Percentiles rank a stretch among this genome's conserved stretches.
Conservation (phyloP, 164 flowering plant species). For the Magnolia changhungtana region DNA sequence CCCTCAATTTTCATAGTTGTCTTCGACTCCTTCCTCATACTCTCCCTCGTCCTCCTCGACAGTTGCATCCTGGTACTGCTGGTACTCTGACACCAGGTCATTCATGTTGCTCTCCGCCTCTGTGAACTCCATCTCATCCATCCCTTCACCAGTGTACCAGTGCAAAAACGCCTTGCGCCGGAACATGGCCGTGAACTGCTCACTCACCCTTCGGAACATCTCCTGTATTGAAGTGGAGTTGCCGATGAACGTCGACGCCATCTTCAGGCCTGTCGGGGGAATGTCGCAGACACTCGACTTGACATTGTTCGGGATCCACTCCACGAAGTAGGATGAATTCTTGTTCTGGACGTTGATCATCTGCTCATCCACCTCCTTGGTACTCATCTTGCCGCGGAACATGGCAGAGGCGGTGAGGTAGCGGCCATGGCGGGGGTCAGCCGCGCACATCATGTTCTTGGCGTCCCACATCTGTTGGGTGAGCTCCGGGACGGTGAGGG, state of each 20-base stretch:
- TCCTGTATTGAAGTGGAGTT: conserved; percentile 44
- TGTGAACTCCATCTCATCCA: conserved; percentile 48
- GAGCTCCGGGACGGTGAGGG: conserved; percentile 16
- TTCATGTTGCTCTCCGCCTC: conserved; percentile 32
- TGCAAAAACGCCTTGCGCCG: conserved; percentile 47
- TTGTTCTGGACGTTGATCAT: conserved; percentile 28
- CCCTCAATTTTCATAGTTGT: conserved; percentile 3
- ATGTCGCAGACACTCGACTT: conserved; percentile 50
- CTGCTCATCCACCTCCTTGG: conserved; percentile 7
- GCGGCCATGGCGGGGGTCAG: conserved; percentile 18
- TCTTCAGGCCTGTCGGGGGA: conserved; percentile 43
- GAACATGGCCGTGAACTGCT: conserved; percentile 55
- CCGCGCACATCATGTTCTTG: conserved; percentile 25
- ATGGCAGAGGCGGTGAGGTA: conserved; percentile 14
- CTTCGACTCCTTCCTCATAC: conserved; percentile 4
- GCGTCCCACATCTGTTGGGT: conserved; percentile 26
- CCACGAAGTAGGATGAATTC: conserved; percentile 11
- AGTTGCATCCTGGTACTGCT: conserved; percentile 7
- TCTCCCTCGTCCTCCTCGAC: conserved; percentile 1
- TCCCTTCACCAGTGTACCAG: conserved; percentile 25
- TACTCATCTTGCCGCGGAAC: conserved; percentile 9
- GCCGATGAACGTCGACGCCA: conserved; percentile 48
- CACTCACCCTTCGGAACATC: conserved; percentile 44
- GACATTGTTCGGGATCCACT: conserved; percentile 51
- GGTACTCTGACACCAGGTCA: conserved; percentile 4